These are phyloP conservation scores for Laetiporus sulphureus DNA, from an alignment of 1,284 basidiomycete genomes.

Conservation along the genomic window DNA sequence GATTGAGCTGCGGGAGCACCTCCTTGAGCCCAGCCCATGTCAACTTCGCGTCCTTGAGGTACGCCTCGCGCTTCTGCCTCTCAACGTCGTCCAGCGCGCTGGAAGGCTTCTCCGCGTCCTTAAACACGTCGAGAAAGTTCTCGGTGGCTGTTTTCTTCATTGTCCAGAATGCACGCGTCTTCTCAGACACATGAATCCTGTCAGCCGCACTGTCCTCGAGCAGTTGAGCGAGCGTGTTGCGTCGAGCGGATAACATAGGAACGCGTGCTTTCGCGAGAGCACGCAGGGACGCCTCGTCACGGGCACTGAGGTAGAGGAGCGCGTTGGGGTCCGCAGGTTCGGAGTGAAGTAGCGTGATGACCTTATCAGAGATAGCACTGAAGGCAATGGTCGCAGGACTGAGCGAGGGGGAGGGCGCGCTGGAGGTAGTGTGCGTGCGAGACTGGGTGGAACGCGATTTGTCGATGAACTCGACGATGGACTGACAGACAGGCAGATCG, in stretches of 20 bases:
- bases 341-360: conserved; percentile 65
- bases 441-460: conserved; percentile 66
- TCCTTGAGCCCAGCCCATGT: conserved; percentile 42
- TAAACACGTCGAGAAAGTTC: conserved; percentile 38
- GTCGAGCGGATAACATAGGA: conserved; percentile 43
- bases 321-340: conserved; percentile 45
- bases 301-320: conserved; percentile 45
- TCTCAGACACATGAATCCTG: conserved; percentile 47
- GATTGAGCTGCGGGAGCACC: conserved; percentile 41
- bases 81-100: conserved; percentile 29
- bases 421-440: conserved; percentile 59
- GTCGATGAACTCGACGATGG: conserved; percentile 78
- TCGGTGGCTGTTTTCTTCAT: conserved; percentile 44
- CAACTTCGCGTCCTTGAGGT: conserved; percentile 26
- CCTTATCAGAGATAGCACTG: conserved; percentile 43
- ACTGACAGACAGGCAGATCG: no score
- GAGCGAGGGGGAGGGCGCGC: conserved; percentile 69
- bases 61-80: conserved; percentile 27
- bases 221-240: conserved; percentile 47
- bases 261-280: conserved; percentile 32
- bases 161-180: conserved; percentile 52
- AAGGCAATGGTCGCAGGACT: conserved; percentile 79
- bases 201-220: conserved; percentile 43
- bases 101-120: conserved; percentile 35
- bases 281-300: conserved; percentile 38